Evolutionary conservation across 2,329 filamentous ascomycete species (phyloP).

Genomic region (Sclerotinia sclerotiorum): DNA sequence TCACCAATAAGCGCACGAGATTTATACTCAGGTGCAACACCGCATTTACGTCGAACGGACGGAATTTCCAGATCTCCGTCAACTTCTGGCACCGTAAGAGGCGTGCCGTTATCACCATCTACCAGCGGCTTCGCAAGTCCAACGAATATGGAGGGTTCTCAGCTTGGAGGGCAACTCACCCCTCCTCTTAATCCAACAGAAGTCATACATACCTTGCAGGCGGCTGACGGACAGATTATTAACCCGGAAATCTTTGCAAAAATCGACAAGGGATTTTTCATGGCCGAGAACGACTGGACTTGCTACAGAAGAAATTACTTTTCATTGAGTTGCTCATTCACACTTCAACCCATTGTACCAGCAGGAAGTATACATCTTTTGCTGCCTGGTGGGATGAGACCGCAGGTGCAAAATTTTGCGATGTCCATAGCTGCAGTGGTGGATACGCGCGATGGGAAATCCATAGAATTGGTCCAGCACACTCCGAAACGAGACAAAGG

Average conservation of each 20-base stretch:
- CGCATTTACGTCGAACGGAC: slow-evolving; percentile 36
- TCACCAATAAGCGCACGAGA: slow-evolving; percentile 39
- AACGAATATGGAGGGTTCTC: slow-evolving; percentile 39
- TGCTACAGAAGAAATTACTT: slow-evolving; percentile 76
- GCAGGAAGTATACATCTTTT: slow-evolving; percentile 45
- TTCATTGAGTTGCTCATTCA: slow-evolving; percentile 63
- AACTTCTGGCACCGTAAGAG: slow-evolving; percentile 34
- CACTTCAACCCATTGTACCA: slow-evolving; percentile 49
- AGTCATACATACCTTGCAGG: slow-evolving; percentile 49
- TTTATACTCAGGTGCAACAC: slow-evolving; percentile 39
- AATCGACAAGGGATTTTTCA: slow-evolving; percentile 71
- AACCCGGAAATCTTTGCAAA: slow-evolving; percentile 64
- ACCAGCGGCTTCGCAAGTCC: slow-evolving; percentile 41
- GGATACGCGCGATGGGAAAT: slow-evolving; percentile 60
- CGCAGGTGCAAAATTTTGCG: slow-evolving; percentile 56
- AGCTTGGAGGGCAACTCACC: slow-evolving; percentile 29
- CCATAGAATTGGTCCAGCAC: slow-evolving; percentile 71
- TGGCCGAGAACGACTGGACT: slow-evolving; percentile 66
- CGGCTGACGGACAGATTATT: slow-evolving; percentile 51
- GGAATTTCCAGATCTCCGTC: slow-evolving; percentile 41
- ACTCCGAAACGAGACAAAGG: slow-evolving; percentile 73
- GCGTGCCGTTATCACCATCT: slow-evolving; percentile 40
- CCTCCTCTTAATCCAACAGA: slow-evolving; percentile 44
- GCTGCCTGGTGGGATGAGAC: slow-evolving; percentile 29
- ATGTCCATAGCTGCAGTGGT: slow-evolving; percentile 68